Evolutionary conservation across 1,284 basidiomycete species (phyloP).

Genomic region (Earliella scabrosa): DNA sequence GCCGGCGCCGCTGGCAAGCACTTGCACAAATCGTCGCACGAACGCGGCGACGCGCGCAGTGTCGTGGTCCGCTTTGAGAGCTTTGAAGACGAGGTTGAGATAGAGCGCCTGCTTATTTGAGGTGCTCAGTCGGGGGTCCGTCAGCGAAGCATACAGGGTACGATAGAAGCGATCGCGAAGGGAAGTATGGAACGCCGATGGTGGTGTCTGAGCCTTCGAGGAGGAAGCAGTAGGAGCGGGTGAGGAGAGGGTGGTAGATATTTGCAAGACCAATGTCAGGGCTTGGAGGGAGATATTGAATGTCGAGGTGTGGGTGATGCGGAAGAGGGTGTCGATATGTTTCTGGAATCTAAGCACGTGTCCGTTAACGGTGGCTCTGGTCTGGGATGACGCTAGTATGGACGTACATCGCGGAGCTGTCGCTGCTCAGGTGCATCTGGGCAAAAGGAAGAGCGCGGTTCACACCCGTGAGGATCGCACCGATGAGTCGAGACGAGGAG

Average conservation of each 20-base stretch:
- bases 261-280: constrained; percentile 90
- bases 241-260: constrained; percentile 56
- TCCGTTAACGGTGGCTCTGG: background rate
- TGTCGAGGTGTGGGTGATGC: constrained; percentile 91
- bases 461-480: constrained; percentile 92
- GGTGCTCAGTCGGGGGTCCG: constrained; percentile 80
- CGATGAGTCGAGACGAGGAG: constrained; percentile 82
- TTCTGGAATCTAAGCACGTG: constrained; percentile 68
- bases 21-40: constrained; percentile 87
- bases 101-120: constrained; percentile 98
- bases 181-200: constrained; percentile 43
- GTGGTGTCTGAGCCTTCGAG: constrained; percentile 24
- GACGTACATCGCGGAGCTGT: constrained; percentile 44
- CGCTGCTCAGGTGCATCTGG: constrained; percentile 63
- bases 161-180: constrained; percentile 90
- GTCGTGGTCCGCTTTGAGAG: constrained; percentile 81
- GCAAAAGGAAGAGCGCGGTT: constrained; percentile 96
- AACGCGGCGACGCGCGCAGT: constrained; percentile 79
- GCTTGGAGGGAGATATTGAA: constrained; percentile 98
- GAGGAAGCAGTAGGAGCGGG: constrained; percentile 36
- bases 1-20: constrained; percentile 70
- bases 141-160: constrained; percentile 87
- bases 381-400: background rate
- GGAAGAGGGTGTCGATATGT: constrained; percentile 94
- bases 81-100: constrained; percentile 94